phyloP scores from a whole-genome alignment of 2,329 filamentous ascomycete species.

The Geosmithia putterillii region DNA sequence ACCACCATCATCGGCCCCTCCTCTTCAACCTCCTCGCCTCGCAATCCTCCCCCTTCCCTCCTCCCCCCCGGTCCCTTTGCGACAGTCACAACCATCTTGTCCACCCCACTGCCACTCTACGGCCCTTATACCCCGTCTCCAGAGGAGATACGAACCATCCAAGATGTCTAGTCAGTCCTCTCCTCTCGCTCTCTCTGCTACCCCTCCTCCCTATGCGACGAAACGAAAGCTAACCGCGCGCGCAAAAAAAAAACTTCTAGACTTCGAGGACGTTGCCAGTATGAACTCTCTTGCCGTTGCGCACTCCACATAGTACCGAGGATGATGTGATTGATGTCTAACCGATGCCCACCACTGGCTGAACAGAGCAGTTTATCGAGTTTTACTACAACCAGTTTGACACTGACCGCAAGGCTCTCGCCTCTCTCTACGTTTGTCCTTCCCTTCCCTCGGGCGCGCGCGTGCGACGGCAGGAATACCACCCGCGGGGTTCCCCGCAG shows the following conservation, averaged over 20 bases:
- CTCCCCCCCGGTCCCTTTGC: not conserved
- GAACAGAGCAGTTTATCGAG: constrained; percentile 68
- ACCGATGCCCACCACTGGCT: not conserved
- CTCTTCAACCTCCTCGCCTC: constrained; percentile 6
- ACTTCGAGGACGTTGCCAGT: constrained; percentile 35
- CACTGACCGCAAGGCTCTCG: constrained; percentile 50
- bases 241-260: constrained; percentile 10
- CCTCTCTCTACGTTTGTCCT: constrained; percentile 67
- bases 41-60: not conserved
- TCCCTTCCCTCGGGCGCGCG: not conserved
- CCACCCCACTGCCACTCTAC: not conserved
- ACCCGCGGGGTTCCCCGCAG: no score
- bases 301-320: not conserved
- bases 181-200: not conserved
- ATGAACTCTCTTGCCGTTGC: constrained; percentile 7
- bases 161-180: constrained; percentile 22
- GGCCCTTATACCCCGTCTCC: not conserved
- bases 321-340: not conserved
- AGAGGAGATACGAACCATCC: constrained; percentile 6
- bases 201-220: no score
- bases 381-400: constrained; percentile 93
- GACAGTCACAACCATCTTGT: not conserved
- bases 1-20: constrained; percentile 8
- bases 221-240: constrained; percentile 8
- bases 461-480: not conserved